These are phyloP conservation scores for Umbelopsis vinacea DNA, from an alignment of 192 early-diverging fungal species.

Conservation along the genomic window DNA sequence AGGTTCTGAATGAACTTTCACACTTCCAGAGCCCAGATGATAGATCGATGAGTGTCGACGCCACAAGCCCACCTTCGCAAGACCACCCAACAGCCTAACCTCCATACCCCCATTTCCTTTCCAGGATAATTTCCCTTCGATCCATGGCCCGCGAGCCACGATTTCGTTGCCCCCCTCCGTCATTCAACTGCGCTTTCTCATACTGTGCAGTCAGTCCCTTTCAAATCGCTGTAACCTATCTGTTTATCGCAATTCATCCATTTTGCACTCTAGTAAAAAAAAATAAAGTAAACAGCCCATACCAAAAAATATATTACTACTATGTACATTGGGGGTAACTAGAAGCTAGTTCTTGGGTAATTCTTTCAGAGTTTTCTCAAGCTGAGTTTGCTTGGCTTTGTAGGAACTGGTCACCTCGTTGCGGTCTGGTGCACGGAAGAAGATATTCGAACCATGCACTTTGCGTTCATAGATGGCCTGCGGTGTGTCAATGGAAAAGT, in stretches of 20 bases:
- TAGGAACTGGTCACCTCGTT: background rate
- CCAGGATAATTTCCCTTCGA: too few species aligned
- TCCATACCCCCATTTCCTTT: too few species aligned
- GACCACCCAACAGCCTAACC: background rate
- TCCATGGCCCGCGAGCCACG: too few species aligned
- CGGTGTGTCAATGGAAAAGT: background rate
- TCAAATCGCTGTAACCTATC: conserved; percentile 5
- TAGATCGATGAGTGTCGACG: conserved; percentile 5
- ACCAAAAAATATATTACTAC: background rate
- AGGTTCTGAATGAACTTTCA: conserved; percentile 57
- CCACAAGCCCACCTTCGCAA: background rate
- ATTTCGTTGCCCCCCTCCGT: background rate
- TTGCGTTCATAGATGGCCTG: conserved; percentile 5
- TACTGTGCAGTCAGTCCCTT: background rate
- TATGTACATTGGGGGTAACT: background rate
- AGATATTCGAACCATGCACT: conserved; percentile 2
- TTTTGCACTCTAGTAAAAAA: background rate
- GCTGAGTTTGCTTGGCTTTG: background rate
- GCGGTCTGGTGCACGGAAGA: background rate
- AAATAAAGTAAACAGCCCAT: background rate
- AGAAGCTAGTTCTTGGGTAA: background rate
- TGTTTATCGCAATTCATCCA: background rate
- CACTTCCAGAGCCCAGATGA: conserved; percentile 64
- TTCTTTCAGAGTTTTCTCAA: background rate
- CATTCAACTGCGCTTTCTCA: background rate